Percentiles rank a stretch among this genome's conserved stretches.
phyloP scores from a whole-genome alignment of 805 yeast genomes.

The Naumovozyma baii region DNA sequence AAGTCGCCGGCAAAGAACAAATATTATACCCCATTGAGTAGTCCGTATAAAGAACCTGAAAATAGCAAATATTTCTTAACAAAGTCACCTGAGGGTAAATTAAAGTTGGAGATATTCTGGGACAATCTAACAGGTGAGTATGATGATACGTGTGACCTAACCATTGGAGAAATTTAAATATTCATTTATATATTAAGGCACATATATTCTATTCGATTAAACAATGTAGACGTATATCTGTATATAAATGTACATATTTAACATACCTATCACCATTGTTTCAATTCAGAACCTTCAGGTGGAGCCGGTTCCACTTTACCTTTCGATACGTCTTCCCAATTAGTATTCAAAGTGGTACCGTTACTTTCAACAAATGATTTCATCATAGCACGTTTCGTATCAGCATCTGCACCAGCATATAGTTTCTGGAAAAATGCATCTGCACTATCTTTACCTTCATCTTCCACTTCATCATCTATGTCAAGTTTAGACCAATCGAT shows the following conservation, averaged over 20 bases:
- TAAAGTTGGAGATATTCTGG: background rate
- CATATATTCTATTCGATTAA: background rate
- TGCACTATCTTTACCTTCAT: constrained; percentile 38
- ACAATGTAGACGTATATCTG: background rate
- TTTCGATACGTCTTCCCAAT: constrained; percentile 78
- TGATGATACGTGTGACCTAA: background rate
- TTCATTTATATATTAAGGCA: no score
- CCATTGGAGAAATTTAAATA: background rate
- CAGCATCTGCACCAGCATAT: constrained; percentile 75
- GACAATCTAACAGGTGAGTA: background rate
- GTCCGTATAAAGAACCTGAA: constrained; percentile 19
- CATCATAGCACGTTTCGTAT: constrained; percentile 90
- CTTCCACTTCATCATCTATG: constrained; percentile 37
- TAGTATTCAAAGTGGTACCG: constrained; percentile 88
- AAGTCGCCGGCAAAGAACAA: background rate
- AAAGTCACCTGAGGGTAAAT: constrained; percentile 20
- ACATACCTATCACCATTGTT: constrained; percentile 36
- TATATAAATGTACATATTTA: background rate
- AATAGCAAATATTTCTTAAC: constrained; percentile 19
- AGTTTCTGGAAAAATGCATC: constrained; percentile 66
- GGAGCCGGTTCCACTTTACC: constrained; percentile 58
- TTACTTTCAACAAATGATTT: constrained; percentile 87
- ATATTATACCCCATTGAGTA: constrained; percentile 5
- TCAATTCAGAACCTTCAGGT: constrained; percentile 64
- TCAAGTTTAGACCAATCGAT: constrained; percentile 62